Conservation (phyloP, 805 yeast genomes). For the Hanseniaspora meyeri region DNA sequence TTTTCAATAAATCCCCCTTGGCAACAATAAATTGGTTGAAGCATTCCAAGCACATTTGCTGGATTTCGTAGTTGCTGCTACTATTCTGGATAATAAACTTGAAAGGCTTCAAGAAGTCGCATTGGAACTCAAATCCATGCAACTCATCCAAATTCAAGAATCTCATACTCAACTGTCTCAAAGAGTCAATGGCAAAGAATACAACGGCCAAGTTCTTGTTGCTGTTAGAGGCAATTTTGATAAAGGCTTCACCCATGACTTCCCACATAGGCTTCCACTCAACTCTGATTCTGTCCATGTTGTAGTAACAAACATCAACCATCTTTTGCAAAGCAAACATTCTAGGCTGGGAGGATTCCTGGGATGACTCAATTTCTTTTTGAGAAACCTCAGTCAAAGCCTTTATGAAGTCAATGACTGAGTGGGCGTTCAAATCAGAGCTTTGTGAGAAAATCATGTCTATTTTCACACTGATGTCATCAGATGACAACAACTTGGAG, state of each 20-base stretch:
- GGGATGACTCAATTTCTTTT: constrained; percentile 85
- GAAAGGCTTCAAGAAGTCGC: constrained; percentile 85
- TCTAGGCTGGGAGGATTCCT: constrained; percentile 70
- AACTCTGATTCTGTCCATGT: constrained; percentile 88
- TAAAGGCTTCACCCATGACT: constrained; percentile 81
- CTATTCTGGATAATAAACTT: constrained; percentile 55
- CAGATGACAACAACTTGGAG: constrained; percentile 45
- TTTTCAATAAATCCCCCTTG: constrained; percentile 59
- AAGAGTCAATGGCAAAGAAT: constrained; percentile 83
- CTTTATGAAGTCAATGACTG: constrained; percentile 73
- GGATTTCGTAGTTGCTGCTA: constrained; percentile 55
- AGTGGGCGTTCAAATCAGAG: constrained; percentile 64
- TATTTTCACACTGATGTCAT: constrained; percentile 64
- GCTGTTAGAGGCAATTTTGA: constrained; percentile 67
- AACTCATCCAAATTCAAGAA: constrained; percentile 88
- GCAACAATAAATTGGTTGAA: constrained; percentile 72
- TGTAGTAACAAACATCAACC: constrained; percentile 94
- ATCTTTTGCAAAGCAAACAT: constrained; percentile 87
- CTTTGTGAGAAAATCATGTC: constrained; percentile 82
- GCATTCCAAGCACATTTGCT: constrained; percentile 83
- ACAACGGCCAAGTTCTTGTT: constrained; percentile 52
- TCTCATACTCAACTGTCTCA: constrained; percentile 83
- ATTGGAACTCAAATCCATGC: constrained; percentile 89
- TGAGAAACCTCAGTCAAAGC: constrained; percentile 77
- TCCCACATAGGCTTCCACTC: constrained; percentile 97